These are phyloP conservation scores for Lepidium campestre DNA, from an alignment of 441 rosid genomes.

Conservation along the genomic window DNA sequence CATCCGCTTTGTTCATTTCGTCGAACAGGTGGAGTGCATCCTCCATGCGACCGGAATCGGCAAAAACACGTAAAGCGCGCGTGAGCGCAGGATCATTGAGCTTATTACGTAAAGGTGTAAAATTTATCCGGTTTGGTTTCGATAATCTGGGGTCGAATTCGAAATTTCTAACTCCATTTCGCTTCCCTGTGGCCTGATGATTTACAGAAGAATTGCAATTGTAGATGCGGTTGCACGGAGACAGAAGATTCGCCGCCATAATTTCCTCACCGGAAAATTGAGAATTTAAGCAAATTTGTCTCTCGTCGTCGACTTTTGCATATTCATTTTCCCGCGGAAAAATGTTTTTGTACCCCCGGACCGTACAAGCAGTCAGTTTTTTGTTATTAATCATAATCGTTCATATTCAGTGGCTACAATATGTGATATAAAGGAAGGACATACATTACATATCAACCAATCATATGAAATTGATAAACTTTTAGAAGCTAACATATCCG, in stretches of 20 bases:
- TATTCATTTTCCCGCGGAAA: constrained; percentile 18
- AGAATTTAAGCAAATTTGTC: neutral
- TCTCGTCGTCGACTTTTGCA: neutral
- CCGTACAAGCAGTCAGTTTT: neutral
- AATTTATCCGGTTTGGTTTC: neutral
- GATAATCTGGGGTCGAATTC: constrained; percentile 16
- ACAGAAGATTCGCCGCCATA: constrained; percentile 31
- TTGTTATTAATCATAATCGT: too few relatives aligned
- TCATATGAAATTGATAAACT: too few relatives aligned
- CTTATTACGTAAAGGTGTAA: too few relatives aligned
- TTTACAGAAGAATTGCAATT: constrained; percentile 16
- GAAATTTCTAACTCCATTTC: constrained; percentile 2
- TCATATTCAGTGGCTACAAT: too few relatives aligned
- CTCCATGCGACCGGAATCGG: constrained; percentile 44
- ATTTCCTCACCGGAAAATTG: neutral
- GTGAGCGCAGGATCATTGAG: constrained; percentile 26
- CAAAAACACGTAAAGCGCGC: constrained; percentile 24
- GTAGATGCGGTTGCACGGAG: constrained; percentile 20
- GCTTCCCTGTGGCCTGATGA: constrained; percentile 1
- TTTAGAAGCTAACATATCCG: too few relatives aligned
- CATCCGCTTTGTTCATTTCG: constrained; percentile 45
- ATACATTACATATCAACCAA: too few relatives aligned
- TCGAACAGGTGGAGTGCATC: constrained; percentile 65
- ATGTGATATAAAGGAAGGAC: too few relatives aligned
- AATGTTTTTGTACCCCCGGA: neutral